Evolutionary conservation across 257 asterid genomes (phyloP), one percentile per base, ranked within the genome.

Genomic region (Ilex aquifolium): DNA sequence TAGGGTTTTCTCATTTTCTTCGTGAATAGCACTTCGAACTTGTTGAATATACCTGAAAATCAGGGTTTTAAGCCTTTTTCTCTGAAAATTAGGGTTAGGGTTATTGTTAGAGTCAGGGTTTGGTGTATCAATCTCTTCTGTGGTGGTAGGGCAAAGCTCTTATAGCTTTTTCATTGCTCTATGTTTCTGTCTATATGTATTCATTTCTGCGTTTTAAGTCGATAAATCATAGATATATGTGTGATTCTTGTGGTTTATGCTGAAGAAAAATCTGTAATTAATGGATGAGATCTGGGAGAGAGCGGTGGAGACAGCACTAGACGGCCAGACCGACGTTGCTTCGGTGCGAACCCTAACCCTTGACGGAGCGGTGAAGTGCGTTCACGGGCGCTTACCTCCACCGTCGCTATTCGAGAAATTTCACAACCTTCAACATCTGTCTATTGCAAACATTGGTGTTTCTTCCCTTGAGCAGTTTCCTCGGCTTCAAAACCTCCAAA

Each of bases 201-300:
- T 7, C 54, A 49, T 17, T 1, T 14, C 4, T 14, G 27, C 30
- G 11, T 5, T 53, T 7, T 53, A 14, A 6, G 2, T 13, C 13
- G 15, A 11, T 50, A 50, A 21, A 21, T 21, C 21, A n/a, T 50
- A 50, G 56, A 50, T 50, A 50, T 50, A n/a, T 50, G 56, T 5
- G 2, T 14, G 27, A 50, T 50, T 9, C 14, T 14, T 50, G 56
- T 50, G 8, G 15, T 11, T 50, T 50, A 4, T 66, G 65, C 72
- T 21, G 54, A 8, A 21, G 27, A 21, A 21, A 21, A 21, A 21
- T 21, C 27, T 21, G 27, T 39, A 40, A 63, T 64, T 63, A 63
- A 91, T 91, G 98, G 96, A 91, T 67, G 95, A 87, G 88, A 86
- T 84, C 78, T 91, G 98, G 97, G 97, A 86, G 79, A 85, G 88